phyloP scores from a whole-genome alignment of 164 flowering plant genomes.

The Nymphaea thermarum region DNA sequence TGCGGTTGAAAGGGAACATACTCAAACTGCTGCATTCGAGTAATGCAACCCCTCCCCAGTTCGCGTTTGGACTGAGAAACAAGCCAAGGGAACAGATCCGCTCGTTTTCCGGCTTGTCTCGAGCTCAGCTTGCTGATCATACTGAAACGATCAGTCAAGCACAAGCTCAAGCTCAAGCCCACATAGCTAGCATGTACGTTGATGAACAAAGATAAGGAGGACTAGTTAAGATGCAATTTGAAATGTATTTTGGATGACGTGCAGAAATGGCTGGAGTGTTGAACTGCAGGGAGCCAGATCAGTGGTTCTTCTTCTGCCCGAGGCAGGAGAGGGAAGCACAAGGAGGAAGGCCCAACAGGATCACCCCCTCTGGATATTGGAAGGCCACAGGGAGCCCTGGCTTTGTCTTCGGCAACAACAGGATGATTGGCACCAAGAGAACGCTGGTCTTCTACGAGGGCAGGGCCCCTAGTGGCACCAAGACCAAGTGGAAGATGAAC shows the following conservation, averaged over 20 bases:
- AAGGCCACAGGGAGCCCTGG: constrained; percentile 68
- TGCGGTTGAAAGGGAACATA: background rate
- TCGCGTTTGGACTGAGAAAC: background rate
- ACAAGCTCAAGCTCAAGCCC: no score
- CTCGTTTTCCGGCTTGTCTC: no score
- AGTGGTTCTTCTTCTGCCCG: constrained; percentile 59
- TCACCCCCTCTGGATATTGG: constrained; percentile 50
- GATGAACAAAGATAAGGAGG: no score
- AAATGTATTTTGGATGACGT: background rate
- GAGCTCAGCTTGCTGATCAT: no score
- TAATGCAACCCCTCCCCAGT: background rate
- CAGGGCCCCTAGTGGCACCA: constrained; percentile 1
- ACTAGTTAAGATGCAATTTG: no score
- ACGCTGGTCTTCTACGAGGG: constrained; percentile 1
- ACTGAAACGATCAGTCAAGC: no score
- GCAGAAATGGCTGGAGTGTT: constrained; percentile 33
- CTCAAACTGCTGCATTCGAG: background rate
- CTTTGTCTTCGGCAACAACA: constrained; percentile 29
- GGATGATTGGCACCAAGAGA: constrained; percentile 36
- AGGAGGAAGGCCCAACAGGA: constrained; percentile 52
- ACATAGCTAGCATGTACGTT: no score
- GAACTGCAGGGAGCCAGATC: constrained; percentile 34
- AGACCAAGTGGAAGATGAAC: constrained; percentile 4
- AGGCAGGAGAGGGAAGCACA: constrained; percentile 49
- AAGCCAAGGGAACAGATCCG: background rate